Percentiles rank a stretch among this genome's conserved stretches.
These are phyloP conservation scores for Suillus subaureus DNA, from an alignment of 768 basidiomycete species.

Conservation along the genomic window DNA sequence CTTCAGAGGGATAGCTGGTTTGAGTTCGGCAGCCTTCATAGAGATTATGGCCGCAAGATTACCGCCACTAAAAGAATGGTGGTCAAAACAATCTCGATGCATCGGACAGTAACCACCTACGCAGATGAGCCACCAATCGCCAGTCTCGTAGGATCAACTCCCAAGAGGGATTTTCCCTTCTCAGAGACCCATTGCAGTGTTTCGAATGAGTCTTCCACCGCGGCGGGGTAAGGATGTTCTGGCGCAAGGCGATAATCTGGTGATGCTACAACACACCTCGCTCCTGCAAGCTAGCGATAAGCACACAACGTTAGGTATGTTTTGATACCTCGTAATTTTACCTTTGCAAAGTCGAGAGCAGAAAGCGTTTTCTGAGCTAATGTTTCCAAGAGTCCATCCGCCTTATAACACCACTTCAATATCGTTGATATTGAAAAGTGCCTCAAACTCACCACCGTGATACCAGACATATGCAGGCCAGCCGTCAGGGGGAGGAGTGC, in stretches of 20 bases:
- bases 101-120: conserved; percentile 31
- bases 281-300: conserved; percentile 20
- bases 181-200: conserved; percentile 38
- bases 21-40: conserved; percentile 57
- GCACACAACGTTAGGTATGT: not conserved
- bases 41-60: conserved; percentile 71
- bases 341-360: conserved; percentile 37
- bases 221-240: conserved; percentile 36
- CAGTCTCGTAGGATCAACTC: conserved; percentile 51
- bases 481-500: conserved; percentile 49
- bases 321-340: conserved; percentile 3
- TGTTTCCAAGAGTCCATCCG: conserved; percentile 77
- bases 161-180: conserved; percentile 49
- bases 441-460: conserved; percentile 58
- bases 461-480: conserved; percentile 79
- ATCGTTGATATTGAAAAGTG: not conserved
- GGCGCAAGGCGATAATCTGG: conserved; percentile 38
- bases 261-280: conserved; percentile 35
- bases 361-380: conserved; percentile 61
- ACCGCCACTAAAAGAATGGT: conserved; percentile 54
- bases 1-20: conserved; percentile 52
- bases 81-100: not conserved
- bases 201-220: conserved; percentile 35
- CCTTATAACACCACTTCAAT: conserved; percentile 38
- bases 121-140: conserved; percentile 78